Evolutionary conservation across 2,329 filamentous ascomycete genomes (phyloP), one percentile per base, ranked within the genome.

Genomic region (Bertia moriformis): DNA sequence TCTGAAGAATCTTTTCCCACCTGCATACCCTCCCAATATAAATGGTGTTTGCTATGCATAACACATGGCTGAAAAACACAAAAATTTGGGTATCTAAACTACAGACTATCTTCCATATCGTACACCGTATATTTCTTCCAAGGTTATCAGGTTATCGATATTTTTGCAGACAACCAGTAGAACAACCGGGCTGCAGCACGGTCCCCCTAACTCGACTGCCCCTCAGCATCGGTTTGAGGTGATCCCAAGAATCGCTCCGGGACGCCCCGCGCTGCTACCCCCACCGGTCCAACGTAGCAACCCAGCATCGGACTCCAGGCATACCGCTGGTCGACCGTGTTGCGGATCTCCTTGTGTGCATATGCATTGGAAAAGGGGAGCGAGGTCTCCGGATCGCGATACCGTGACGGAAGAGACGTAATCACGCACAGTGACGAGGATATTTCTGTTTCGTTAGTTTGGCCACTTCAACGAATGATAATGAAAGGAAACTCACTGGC

Each of bases 361-460:
- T 35, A 35, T 10, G 32, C 10, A 18, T 35, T 35, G 32, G 32
- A 7, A 17, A 12, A 35, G 15, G 32, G 32, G 10, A 35, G 32
- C 7, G 12, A 13, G 7, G 32, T 35, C 15, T 35, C 32, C 7
- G 32, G 12, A 15, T 35, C 32, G 10, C 32, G 32, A 17, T 35
- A 35, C 7, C 32, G 32, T 12, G 32, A 35, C 7, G 32, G 32
- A 17, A 35, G 32, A 12, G 32, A 35, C 7, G 32, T 35, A 15
- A 35, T 35, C 10, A 35, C 32, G 15, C 32, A 35, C 10, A 35
- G 32, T 12, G 32, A 35, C 15, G 32, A 35, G 32, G 32, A 35
- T 7, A 35, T 35, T 35, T 35, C 32, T 35, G 32, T 7, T 29
- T 10, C 10, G 24, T 29, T n/a, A 29, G 24, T n/a, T 29, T 29